Conservation (phyloP, 140 eudicot genomes). For the Cichorium intybus region DNA sequence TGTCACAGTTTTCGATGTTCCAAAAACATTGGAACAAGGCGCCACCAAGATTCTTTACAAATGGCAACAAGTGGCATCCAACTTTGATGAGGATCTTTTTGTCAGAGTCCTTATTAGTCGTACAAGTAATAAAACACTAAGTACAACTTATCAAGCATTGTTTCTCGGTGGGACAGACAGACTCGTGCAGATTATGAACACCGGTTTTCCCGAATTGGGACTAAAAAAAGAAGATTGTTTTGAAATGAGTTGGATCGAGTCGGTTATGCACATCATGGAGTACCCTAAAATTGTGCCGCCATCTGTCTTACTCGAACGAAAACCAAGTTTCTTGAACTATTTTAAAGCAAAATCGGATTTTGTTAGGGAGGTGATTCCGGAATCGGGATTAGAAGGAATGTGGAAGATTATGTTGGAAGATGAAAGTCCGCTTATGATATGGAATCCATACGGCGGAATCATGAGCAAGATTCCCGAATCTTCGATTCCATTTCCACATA, state of each 20-base stretch:
- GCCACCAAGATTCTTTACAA: constrained; percentile 12
- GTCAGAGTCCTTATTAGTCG: constrained; percentile 23
- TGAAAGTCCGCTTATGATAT: constrained; percentile 5
- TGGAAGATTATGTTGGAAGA: constrained; percentile 30
- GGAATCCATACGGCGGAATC: constrained; percentile 34
- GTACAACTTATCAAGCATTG: constrained; percentile 7
- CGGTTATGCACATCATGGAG: constrained; percentile 25
- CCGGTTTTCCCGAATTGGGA: constrained; percentile 19
- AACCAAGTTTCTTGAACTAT: constrained; percentile 12
- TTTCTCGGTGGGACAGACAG: constrained; percentile 21
- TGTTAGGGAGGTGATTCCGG: constrained; percentile 20
- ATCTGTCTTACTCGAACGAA: constrained; percentile 17
- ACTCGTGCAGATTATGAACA: constrained; percentile 11
- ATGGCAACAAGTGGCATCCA: constrained; percentile 26
- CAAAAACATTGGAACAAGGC: neutral
- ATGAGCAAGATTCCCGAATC: constrained; percentile 19
- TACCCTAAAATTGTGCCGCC: constrained; percentile 17
- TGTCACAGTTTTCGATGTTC: constrained; percentile 18
- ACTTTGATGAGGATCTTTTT: constrained; percentile 17
- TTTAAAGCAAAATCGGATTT: constrained; percentile 24
- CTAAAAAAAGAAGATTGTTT: constrained; percentile 18
- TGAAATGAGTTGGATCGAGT: constrained; percentile 27
- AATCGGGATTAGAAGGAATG: constrained; percentile 31
- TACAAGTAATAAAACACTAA: constrained; percentile 18
- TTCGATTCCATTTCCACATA: constrained; percentile 23